A percentile compares a stretch with the other conserved stretches of the same genome.
Evolutionary conservation across 352 stramenopile species (phyloP).

Genomic region (Phytophthora sansomeana): DNA sequence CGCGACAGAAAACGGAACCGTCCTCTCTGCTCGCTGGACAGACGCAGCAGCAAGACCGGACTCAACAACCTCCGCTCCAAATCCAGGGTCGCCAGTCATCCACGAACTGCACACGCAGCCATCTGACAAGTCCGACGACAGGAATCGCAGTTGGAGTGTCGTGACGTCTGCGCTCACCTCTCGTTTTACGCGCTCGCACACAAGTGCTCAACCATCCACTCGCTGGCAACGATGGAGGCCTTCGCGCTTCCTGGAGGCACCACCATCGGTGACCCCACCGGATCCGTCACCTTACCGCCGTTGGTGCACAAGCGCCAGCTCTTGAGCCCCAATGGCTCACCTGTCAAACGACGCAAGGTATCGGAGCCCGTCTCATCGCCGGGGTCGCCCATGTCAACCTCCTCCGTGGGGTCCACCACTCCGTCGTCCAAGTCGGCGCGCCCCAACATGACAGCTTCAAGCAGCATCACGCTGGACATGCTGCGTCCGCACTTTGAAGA

Average conservation of each 20-base stretch:
- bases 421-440: slow-evolving; percentile 42
- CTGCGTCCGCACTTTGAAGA: slow-evolving; percentile 88
- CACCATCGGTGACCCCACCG: slow-evolving; percentile 5
- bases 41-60: slow-evolving; percentile 38
- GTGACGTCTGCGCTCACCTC: slow-evolving; percentile 29
- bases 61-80: slow-evolving; percentile 41
- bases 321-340: slow-evolving; percentile 4
- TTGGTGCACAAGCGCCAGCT: slow-evolving; percentile 30
- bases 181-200: slow-evolving; percentile 30
- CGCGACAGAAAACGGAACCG: slow-evolving; percentile 38
- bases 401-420: slow-evolving; percentile 15
- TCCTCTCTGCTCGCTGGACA: slow-evolving; percentile 35
- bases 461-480: slow-evolving; percentile 85
- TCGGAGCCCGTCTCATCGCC: slow-evolving; percentile 29
- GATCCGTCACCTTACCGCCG: slow-evolving; percentile 17
- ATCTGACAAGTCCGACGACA: slow-evolving; percentile 28
- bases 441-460: slow-evolving; percentile 77
- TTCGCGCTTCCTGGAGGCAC: slow-evolving; percentile 19
- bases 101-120: slow-evolving; percentile 23
- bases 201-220: slow-evolving; percentile 24
- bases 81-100: slow-evolving; percentile 43
- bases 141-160: slow-evolving; percentile 16
- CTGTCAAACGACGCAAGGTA: slow-evolving; percentile 36
- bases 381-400: slow-evolving; percentile 20
- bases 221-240: slow-evolving; percentile 25